A percentile compares a stretch with the other conserved stretches of the same genome.
phyloP scores from a whole-genome alignment of 2,329 filamentous ascomycete species.

The Monosporascus sp. region DNA sequence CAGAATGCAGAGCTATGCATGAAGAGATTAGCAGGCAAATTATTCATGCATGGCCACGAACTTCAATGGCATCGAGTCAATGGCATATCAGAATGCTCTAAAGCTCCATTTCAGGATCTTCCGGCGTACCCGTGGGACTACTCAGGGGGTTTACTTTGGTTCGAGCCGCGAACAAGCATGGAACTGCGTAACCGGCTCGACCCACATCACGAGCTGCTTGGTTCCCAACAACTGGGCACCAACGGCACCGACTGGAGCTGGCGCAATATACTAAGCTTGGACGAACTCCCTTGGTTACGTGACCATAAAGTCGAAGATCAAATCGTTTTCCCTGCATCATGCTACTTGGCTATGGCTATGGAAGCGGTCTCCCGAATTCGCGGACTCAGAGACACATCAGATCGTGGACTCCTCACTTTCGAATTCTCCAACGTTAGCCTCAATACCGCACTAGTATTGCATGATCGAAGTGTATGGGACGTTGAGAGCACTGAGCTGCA shows the following conservation, averaged over 20 bases:
- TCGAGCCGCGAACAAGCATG: not conserved
- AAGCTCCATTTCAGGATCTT: not conserved
- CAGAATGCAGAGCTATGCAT: conserved; percentile 1
- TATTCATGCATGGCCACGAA: conserved; percentile 2
- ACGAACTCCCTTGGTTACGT: too few species aligned
- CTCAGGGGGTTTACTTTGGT: not conserved
- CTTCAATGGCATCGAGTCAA: conserved; percentile 4
- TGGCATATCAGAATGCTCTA: not conserved
- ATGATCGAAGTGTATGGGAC: not conserved
- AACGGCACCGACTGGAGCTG: not conserved
- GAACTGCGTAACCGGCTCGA: not conserved
- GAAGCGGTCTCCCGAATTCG: not conserved
- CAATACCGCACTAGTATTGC: not conserved
- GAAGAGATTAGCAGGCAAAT: conserved; percentile 3
- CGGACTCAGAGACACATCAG: not conserved
- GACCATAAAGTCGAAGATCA: too few species aligned
- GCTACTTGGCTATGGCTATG: not conserved
- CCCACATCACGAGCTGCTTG: not conserved
- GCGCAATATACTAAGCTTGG: not conserved
- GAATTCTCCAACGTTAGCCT: conserved; percentile 1
- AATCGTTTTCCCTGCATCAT: too few species aligned
- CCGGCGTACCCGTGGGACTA: not conserved
- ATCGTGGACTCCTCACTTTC: not conserved
- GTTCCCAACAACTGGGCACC: not conserved
- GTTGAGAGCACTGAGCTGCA: conserved; percentile 5